Evolutionary conservation across 164 flowering plant genomes (phyloP).

Genomic region (Stephania cephalantha): DNA sequence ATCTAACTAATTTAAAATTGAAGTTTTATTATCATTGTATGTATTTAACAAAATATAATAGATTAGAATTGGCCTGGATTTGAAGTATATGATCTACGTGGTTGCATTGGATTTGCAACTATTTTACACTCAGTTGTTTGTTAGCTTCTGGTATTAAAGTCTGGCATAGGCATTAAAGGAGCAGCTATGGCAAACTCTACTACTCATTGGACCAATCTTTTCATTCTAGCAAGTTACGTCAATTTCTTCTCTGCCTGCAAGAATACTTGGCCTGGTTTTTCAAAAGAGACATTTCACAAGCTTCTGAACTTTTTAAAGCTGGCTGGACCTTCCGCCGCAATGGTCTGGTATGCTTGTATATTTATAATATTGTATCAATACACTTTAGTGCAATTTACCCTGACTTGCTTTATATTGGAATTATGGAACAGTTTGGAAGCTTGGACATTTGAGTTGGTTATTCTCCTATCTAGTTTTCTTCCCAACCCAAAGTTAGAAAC

Average conservation of each 20-base stretch:
- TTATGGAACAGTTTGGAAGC: no score
- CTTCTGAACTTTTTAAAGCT: slow-evolving; percentile 21
- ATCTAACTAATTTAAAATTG: no score
- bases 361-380: background rate
- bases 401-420: no score
- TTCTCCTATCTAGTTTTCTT: no score
- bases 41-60: no score
- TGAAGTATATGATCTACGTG: no score
- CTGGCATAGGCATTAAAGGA: slow-evolving; percentile 25
- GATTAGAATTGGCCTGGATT: no score
- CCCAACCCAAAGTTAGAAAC: no score
- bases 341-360: slow-evolving; percentile 25
- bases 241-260: slow-evolving; percentile 18
- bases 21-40: no score
- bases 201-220: slow-evolving; percentile 26
- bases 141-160: slow-evolving; percentile 30
- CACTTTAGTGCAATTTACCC: no score
- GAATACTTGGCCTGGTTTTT: slow-evolving; percentile 31
- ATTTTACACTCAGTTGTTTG: slow-evolving; percentile 26
- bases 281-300: slow-evolving; percentile 24
- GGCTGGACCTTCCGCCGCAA: slow-evolving; percentile 26
- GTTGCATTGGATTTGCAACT: slow-evolving; percentile 20
- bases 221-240: slow-evolving; percentile 19
- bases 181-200: slow-evolving; percentile 33
- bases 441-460: no score